Base-by-base conservation (phyloP, 139 green algal genomes). In the Chloropicon primus region DNA sequence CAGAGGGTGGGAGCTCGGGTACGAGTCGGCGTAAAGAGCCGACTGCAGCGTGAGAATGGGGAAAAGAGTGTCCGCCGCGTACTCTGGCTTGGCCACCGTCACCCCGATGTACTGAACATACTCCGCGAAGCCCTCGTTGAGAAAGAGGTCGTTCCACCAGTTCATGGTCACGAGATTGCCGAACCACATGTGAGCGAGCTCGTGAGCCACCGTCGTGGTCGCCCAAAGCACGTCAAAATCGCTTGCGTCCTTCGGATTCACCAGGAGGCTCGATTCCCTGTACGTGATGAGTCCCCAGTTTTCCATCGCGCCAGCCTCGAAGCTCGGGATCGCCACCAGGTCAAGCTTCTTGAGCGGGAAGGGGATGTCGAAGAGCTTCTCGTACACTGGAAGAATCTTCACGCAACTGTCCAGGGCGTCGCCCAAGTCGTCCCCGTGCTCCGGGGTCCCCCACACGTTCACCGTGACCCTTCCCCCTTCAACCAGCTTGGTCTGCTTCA, bases 241-340 rank as follows among this genome's bases (percentile, higher is more conserved):
- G n/a, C n/a, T 53, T 17, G 85, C 76, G 53, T 85, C 85, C 22
- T 71, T 80, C 3, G 84, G 75, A 53, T 89, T 77, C 21, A 91
- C 81, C 78, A 97, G 81, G 78, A 97, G 84, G 0, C 77, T 84
- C 1, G 85, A 88, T 77, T 97, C 89, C 21, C 90, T 71, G 78
- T 92, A 94, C 0, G 86, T 91, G 29, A 94, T 84, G 22, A 94
- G 83, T 24, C 90, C 94, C 91, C 91, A 97, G 82, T 98, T 98
- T 85, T 98, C 94, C 94, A 98, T 98, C 17, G 93, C 85, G 1
- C 94, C 92, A 2, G 88, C 90, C 27, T 84, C 84, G 80, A 98
- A 97, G 75, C 94, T 88, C 2, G 94, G 94, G 25, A 98, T 90
- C 1, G 86, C 94, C 23, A 97, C 88, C 72, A 97, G 82, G 78